phyloP scores from a whole-genome alignment of 2,329 filamentous ascomycete genomes.

The Tolypocladium amazonense region DNA sequence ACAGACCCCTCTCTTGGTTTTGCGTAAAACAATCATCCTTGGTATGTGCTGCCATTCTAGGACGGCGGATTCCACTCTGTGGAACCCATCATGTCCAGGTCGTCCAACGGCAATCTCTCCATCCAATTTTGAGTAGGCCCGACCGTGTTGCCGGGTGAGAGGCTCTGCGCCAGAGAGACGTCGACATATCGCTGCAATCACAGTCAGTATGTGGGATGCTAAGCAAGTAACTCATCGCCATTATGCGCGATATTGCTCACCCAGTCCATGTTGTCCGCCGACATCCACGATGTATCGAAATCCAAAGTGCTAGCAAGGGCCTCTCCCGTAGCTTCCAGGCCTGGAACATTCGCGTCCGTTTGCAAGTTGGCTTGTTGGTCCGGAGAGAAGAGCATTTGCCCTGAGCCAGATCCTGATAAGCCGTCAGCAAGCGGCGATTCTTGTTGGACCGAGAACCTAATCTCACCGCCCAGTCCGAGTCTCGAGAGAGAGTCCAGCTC shows the following conservation, averaged over 20 bases:
- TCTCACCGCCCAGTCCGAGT: background rate
- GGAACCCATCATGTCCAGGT: constrained; percentile 14
- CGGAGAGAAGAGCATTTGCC: constrained; percentile 10
- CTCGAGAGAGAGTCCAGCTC: background rate
- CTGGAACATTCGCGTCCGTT: constrained; percentile 4
- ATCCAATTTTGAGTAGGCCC: constrained; percentile 18
- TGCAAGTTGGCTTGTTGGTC: constrained; percentile 8
- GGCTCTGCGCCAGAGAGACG: constrained; percentile 20
- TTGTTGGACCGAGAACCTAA: background rate
- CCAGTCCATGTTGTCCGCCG: constrained; percentile 25
- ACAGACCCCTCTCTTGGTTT: background rate
- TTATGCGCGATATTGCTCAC: constrained; percentile 12
- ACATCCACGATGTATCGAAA: constrained; percentile 26
- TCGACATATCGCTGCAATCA: constrained; percentile 19
- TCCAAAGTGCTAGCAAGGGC: constrained; percentile 9
- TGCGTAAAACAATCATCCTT: background rate
- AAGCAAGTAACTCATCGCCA: background rate
- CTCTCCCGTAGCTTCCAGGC: background rate
- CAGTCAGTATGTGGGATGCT: constrained; percentile 1
- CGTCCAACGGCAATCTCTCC: constrained; percentile 15
- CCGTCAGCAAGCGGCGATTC: background rate
- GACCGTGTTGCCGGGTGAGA: constrained; percentile 14
- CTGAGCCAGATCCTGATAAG: constrained; percentile 4
- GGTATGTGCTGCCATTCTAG: background rate
- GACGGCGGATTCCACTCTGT: constrained; percentile 11